Base-by-base conservation (phyloP, 1,284 basidiomycete species). In the Papiliotrema laurentii region DNA sequence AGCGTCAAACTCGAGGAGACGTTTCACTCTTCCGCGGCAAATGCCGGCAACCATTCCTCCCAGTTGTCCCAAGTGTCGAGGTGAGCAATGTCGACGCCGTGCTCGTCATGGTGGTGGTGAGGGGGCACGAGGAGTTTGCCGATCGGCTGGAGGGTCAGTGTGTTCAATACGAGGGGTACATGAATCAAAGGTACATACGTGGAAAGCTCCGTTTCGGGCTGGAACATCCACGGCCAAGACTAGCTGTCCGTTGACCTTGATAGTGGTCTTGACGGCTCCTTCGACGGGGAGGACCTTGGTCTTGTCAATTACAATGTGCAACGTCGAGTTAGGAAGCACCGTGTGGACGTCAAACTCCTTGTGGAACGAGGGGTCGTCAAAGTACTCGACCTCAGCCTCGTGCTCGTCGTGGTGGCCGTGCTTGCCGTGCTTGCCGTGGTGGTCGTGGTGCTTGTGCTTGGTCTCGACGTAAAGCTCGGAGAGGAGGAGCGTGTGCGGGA, bases 151-250 rank as follows among this genome's bases (percentile, higher is more conserved):
- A 33, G 26, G 37, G 28, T 34, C 24, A 25, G 31, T n/a, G 18
- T 24, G 16, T 41, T n/a, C 28, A 10, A 35, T 26, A 31, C 2
- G 16, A 45, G 22, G 24, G 2, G 21, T 9, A 27, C 18, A 25
- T 7, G 6, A n/a, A n/a, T n/a, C 41, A 19, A n/a, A 31, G 24
- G n/a, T 26, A 57, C 58, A 49, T 39, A 62, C 60, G 63, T 86
- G 84, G 21, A 81, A 67, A 21, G 78, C 85, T 18, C 84, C 85
- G 58, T 87, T 86, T 30, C 79, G 66, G 6, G 78, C 76, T 0
- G 80, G 77, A 18, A 82, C 66, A 60, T 87, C 85, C 43, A 78
- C 70, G 7, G 77, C 57, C 18, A 66, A 59, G 28, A 81, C 79
- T 2, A 61, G 58, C 19, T 75, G 73, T 22, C 78, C 79, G 50